These are phyloP conservation scores for Cladophialophora immunda DNA, from an alignment of 2,329 filamentous ascomycete species.

Conservation along the genomic window DNA sequence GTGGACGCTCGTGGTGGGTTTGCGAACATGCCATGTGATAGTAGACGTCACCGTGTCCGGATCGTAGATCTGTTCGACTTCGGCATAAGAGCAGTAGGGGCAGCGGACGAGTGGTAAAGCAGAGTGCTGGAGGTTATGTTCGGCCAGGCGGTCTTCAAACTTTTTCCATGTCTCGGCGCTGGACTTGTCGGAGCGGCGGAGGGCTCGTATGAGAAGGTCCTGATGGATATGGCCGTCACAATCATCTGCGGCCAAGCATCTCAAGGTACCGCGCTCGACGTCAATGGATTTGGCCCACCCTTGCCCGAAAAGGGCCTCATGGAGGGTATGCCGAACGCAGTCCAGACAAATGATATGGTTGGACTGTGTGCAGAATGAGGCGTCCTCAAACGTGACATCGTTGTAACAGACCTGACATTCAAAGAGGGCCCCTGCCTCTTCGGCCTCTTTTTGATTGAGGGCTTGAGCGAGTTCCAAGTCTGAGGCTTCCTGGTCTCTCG, in stretches of 20 bases:
- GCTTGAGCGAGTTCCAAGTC: conserved; percentile 52
- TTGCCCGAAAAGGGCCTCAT: conserved; percentile 91
- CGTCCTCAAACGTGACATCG: conserved; percentile 58
- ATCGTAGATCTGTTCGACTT: conserved; percentile 80
- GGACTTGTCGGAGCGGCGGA: conserved; percentile 66
- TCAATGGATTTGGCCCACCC: conserved; percentile 86
- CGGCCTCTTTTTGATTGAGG: conserved; percentile 53
- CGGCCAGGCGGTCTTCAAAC: conserved; percentile 80
- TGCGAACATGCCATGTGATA: conserved; percentile 65
- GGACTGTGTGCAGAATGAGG: conserved; percentile 54
- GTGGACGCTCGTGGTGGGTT: conserved; percentile 60
- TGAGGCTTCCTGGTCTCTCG: conserved; percentile 47
- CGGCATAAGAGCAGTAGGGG: conserved; percentile 90
- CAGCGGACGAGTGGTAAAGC: conserved; percentile 81
- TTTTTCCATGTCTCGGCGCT: conserved; percentile 76
- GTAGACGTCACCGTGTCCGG: conserved; percentile 57
- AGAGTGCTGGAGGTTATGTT: conserved; percentile 77
- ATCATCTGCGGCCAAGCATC: conserved; percentile 80
- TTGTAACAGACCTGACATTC: conserved; percentile 60
- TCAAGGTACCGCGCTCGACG: conserved; percentile 74
- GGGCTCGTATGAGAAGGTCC: conserved; percentile 74
- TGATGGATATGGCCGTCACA: conserved; percentile 78
- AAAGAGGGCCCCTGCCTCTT: conserved; percentile 52
- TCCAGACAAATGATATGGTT: conserved; percentile 64
- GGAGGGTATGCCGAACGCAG: conserved; percentile 82